These are phyloP conservation scores for Pleurotus cornucopiae DNA, from an alignment of 768 basidiomycete species.

Conservation along the genomic window DNA sequence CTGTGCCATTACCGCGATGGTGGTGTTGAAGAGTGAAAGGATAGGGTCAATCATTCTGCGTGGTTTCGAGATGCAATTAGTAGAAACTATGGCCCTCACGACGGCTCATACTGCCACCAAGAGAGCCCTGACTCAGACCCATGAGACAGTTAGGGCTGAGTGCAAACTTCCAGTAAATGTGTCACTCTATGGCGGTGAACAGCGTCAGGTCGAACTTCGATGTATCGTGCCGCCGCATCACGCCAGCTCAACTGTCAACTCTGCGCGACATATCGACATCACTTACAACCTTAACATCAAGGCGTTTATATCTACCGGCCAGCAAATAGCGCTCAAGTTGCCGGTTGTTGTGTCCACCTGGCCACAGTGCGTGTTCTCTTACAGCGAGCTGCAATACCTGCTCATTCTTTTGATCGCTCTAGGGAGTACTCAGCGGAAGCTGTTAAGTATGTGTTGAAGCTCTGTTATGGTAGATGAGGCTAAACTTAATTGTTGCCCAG, in stretches of 20 bases:
- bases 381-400: not conserved
- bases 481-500: conserved; percentile 20
- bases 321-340: conserved; percentile 64
- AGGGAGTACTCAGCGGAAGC: conserved; percentile 74
- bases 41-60: conserved; percentile 69
- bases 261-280: conserved; percentile 83
- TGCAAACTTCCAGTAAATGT: conserved; percentile 68
- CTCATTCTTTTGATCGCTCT: conserved; percentile 3
- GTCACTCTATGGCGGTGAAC: conserved; percentile 69
- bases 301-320: conserved; percentile 68
- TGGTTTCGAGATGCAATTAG: conserved; percentile 78
- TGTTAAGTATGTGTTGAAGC: conserved; percentile 38
- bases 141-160: conserved; percentile 55
- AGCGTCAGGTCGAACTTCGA: conserved; percentile 68
- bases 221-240: conserved; percentile 70
- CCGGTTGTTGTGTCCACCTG: conserved; percentile 84
- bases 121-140: conserved; percentile 55
- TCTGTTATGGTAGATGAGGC: conserved; percentile 11
- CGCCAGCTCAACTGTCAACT: conserved; percentile 75
- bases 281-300: conserved; percentile 75
- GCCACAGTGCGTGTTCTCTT: conserved; percentile 55
- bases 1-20: conserved; percentile 71
- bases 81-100: conserved; percentile 75
- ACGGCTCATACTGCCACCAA: conserved; percentile 51
- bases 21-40: conserved; percentile 68